Conservation (phyloP, 2,329 filamentous ascomycete genomes). For the Beauveria asiatica region DNA sequence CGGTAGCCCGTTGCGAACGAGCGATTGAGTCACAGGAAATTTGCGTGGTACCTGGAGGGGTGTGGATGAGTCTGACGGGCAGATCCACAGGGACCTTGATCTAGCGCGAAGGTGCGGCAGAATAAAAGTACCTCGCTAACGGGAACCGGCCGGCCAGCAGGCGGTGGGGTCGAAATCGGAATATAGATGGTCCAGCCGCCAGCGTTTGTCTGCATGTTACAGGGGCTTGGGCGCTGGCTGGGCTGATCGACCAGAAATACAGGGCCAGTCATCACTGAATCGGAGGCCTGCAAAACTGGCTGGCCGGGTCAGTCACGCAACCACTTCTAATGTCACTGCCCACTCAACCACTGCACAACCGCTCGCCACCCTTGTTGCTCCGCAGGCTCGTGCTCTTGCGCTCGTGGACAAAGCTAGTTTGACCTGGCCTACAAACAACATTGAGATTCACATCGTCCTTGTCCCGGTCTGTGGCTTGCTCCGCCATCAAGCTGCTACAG, state of each 20-base stretch:
- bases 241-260: background rate
- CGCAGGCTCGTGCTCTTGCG: slow-evolving; percentile 7
- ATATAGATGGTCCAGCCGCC: slow-evolving; percentile 10
- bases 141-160: background rate
- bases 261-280: background rate
- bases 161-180: slow-evolving; percentile 8
- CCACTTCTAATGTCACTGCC: background rate
- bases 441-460: background rate
- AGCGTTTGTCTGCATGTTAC: background rate
- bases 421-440: slow-evolving; percentile 3
- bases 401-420: slow-evolving; percentile 4
- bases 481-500: background rate
- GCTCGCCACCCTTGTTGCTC: slow-evolving; percentile 8
- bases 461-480: background rate
- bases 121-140: slow-evolving; percentile 14
- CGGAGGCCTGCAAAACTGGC: background rate
- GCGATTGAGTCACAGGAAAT: slow-evolving; percentile 34
- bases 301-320: background rate
- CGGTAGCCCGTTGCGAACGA: slow-evolving; percentile 1
- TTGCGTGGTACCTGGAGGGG: slow-evolving; percentile 18
- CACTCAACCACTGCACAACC: background rate
- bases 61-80: slow-evolving; percentile 1
- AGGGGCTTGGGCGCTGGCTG: background rate
- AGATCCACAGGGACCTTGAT: slow-evolving; percentile 7
- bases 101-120: background rate